Evolutionary conservation across 495 filamentous ascomycete genomes (phyloP).

Genomic region (Penicillium subrubescens): DNA sequence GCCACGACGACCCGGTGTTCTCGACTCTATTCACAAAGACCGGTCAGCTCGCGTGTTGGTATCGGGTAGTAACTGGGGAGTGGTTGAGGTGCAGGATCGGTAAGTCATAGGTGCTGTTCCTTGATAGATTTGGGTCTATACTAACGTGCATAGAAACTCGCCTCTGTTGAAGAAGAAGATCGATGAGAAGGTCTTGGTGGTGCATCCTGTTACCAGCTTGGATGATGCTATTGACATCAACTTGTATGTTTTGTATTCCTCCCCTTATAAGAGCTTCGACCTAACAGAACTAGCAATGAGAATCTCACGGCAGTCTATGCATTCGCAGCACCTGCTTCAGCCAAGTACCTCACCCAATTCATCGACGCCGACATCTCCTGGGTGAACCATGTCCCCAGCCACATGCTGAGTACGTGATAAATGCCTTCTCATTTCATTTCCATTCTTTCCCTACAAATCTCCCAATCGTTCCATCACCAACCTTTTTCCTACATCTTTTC

Average conservation of each 20-base stretch:
- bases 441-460: not conserved
- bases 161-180: conserved; percentile 34
- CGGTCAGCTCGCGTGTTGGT: conserved; percentile 25
- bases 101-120: not conserved
- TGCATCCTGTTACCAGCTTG: conserved; percentile 42
- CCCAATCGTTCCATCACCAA: not conserved
- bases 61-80: conserved; percentile 34
- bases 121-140: not conserved
- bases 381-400: conserved; percentile 53
- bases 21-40: conserved; percentile 31
- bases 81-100: conserved; percentile 36
- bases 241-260: conserved; percentile 16
- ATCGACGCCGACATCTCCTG: conserved; percentile 47
- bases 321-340: conserved; percentile 47
- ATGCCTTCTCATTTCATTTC: not conserved
- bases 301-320: conserved; percentile 49
- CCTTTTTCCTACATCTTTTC: no score
- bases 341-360: conserved; percentile 57
- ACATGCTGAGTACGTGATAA: conserved; percentile 39
- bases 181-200: conserved; percentile 33
- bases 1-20: conserved; percentile 18
- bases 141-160: conserved; percentile 24
- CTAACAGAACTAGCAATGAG: conserved; percentile 19
- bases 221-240: conserved; percentile 51
- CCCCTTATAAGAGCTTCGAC: no score